Evolutionary conservation across 208 protist genomes (phyloP), one percentile per base, ranked within the genome.

Genomic region (Lotmaria passim): DNA sequence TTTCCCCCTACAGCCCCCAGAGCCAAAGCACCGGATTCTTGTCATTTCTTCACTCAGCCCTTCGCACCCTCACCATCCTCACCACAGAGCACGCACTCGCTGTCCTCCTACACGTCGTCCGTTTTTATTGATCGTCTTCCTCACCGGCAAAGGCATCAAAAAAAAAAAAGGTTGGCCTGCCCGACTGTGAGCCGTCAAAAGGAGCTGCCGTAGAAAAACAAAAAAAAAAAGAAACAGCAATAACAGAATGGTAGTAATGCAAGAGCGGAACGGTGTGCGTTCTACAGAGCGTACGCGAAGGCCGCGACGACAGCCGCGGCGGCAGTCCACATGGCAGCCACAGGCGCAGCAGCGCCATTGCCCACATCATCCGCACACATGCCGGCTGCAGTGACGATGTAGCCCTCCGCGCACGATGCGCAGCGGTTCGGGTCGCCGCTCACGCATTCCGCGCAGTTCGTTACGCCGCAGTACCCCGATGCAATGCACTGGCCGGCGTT

Each of bases 381-480:
- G 19, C 47, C 47, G 34, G 3, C 21, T 34, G 19, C 15, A 6
- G 50, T 59, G 7, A 68, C 26, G 10, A 11, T 14, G 62, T 68
- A 68, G 62, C 62, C 62, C 2, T 1, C 30, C 19, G 57, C 14
- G 62, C 62, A 68, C 36, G 36, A 17, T 7, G 47, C 48, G 62
- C 62, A 68, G 23, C 38, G 36, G 50, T 34, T 47, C 23, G 38
- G 31, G 15, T 39, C 21, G 26, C 50, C 62, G 15, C 21, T 46
- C 46, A 68, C 62, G 33, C 62, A 68, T 34, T 12, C 36, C 17
- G 3, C 21, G 36, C 62, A 68, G 62, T 68, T 47, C 62, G 62
- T 59, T 7, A 68, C 62, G 21, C 62, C 62, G 62, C 62, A 68
- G 62, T 55, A 57, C 47, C 33, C 46, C 47, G 47, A 8, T 36